Evolutionary conservation across 1,284 basidiomycete genomes (phyloP), one percentile per base, ranked within the genome.

Genomic region (Porogramme epimiltina): DNA sequence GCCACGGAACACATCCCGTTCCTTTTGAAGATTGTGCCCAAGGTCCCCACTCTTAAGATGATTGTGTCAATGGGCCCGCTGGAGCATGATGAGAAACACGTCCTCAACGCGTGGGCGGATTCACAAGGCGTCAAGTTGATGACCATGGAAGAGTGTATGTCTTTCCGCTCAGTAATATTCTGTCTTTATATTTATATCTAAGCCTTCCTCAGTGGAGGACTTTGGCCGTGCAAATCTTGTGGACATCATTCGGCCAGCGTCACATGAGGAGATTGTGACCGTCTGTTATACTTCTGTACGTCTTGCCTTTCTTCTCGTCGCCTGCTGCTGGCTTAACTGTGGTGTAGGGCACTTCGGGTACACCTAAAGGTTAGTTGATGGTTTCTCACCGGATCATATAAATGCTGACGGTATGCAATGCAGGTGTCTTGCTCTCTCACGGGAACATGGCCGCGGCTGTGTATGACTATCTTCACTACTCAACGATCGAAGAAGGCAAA

Each of bases 251-350:
- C 78, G 76, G 8, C 78, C 83, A 2, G 79, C 83, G 2, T 76
- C 74, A 25, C 73, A 79, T 8, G 79, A 89, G 45, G 75, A 82
- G 26, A 66, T 94, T 43, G 85, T 82, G 25, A 85, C 85, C n/a
- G 85, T 95, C 46, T 95, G 93, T 65, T 95, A 95, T 67, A 95
- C 92, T 26, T 93, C 91, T 18, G 92, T 91, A 64, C 52, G 85
- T 67, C 2, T 18, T 31, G 28, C 28, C 39, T 11, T 18, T 13
- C 8, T 16, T n/a, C n/a, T 8, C 18, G 9, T n/a, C 5, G 38
- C 16, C 4, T n/a, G 4, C 20, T 6, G 5, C 5, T 18, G 19
- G 10, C 15, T n/a, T 24, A 24, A 23, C 11, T 9, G 15, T 11
- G 11, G 23, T 10, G 16, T 18, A 89, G 88, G 89, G 89, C 47